phyloP scores from a whole-genome alignment of 2,329 filamentous ascomycete species.

The Aspergillus arachidicola region DNA sequence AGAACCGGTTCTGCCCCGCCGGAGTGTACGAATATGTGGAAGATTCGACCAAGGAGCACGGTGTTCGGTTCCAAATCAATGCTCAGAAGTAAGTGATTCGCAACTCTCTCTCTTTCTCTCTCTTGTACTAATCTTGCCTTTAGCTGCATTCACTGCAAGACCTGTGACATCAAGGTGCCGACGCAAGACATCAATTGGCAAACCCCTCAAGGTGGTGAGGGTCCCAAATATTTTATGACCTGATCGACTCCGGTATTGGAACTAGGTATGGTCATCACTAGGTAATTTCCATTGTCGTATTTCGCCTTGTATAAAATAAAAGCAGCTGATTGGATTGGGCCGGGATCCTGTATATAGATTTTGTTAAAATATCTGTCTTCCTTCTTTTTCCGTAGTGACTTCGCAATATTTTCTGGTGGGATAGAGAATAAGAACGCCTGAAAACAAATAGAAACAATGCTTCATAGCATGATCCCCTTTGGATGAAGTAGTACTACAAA shows the following conservation, averaged over 20 bases:
- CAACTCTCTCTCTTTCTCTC: background rate
- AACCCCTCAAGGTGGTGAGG: slow-evolving; percentile 87
- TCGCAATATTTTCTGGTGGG: background rate
- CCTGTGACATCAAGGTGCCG: slow-evolving; percentile 97
- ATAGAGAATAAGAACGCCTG: background rate
- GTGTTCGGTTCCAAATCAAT: slow-evolving; percentile 97
- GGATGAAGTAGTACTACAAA: background rate
- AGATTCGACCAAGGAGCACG: slow-evolving; percentile 80
- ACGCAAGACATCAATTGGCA: slow-evolving; percentile 97
- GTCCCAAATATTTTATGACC: slow-evolving; percentile 67
- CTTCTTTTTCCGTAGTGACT: background rate
- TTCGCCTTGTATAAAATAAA: slow-evolving; percentile 9
- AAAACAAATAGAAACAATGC: background rate
- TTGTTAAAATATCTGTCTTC: slow-evolving; percentile 3
- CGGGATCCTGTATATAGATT: slow-evolving; percentile 7
- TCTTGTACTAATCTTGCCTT: slow-evolving; percentile 18
- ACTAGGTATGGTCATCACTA: background rate
- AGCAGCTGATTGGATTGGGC: slow-evolving; percentile 3
- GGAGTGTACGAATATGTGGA: slow-evolving; percentile 98
- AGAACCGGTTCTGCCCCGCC: slow-evolving; percentile 96
- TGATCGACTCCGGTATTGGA: slow-evolving; percentile 25
- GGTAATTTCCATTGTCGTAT: background rate
- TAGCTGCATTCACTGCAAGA: slow-evolving; percentile 99
- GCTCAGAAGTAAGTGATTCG: slow-evolving; percentile 79
- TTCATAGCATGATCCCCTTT: background rate